phyloP scores from a whole-genome alignment of 768 basidiomycete genomes.

The Suillus subalutaceus region DNA sequence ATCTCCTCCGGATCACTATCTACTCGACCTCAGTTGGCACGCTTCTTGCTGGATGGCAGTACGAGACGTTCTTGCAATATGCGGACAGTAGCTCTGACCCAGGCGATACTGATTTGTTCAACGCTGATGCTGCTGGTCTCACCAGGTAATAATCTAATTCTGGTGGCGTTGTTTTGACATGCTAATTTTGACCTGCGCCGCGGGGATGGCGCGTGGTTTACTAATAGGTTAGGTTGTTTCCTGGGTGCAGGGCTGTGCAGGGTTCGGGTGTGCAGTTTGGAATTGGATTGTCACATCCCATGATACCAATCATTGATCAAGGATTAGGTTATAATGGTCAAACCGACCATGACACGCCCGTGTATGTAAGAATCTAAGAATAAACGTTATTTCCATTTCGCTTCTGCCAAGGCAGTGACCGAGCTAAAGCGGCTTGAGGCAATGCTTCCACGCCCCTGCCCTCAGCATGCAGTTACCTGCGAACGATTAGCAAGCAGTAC shows the following conservation, averaged over 20 bases:
- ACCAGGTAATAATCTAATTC: conserved; percentile 29
- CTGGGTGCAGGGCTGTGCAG: not conserved
- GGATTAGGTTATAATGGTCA: not conserved
- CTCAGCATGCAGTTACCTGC: conserved; percentile 1
- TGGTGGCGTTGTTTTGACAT: not conserved
- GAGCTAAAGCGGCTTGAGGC: not conserved
- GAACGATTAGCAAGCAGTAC: not conserved
- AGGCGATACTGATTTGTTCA: conserved; percentile 61
- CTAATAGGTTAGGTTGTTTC: not conserved
- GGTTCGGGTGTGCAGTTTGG: not conserved
- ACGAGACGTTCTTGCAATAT: conserved; percentile 64
- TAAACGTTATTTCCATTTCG: not conserved
- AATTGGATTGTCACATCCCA: not conserved
- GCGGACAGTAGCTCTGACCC: conserved; percentile 55
- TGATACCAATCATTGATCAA: not conserved
- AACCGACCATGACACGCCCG: not conserved
- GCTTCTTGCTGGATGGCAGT: conserved; percentile 62
- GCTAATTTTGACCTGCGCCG: not conserved
- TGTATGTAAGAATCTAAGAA: not conserved
- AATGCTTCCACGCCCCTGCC: not conserved
- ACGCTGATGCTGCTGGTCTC: conserved; percentile 50
- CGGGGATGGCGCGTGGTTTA: conserved; percentile 26
- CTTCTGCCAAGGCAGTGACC: not conserved
- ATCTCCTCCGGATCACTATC: conserved; percentile 65
- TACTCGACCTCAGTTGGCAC: conserved; percentile 44